phyloP scores from a whole-genome alignment of 805 yeast species.

The Metschnikowia gelsemii region DNA sequence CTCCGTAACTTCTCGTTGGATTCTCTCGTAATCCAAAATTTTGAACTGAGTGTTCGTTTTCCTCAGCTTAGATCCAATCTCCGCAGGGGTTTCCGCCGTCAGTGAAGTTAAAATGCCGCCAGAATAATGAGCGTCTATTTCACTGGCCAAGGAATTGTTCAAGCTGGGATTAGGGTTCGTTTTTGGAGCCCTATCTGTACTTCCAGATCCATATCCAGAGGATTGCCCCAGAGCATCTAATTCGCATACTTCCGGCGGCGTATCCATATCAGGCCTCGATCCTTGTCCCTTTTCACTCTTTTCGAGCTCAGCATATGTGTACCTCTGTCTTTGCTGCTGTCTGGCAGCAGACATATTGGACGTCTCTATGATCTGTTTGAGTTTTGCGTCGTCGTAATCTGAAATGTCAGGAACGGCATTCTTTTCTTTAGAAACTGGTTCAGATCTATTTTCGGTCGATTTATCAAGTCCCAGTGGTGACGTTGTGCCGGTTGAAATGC shows the following conservation, averaged over 20 bases:
- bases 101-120: too few relatives aligned
- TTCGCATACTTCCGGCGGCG: too few relatives aligned
- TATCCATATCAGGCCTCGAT: too few relatives aligned
- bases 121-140: too few relatives aligned
- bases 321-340: constrained; percentile 7
- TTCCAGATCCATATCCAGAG: too few relatives aligned
- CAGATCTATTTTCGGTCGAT: background rate
- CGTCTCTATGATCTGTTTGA: constrained; percentile 35
- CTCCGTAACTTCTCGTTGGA: constrained; percentile 43
- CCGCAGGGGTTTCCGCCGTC: background rate
- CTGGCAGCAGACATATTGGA: constrained; percentile 32
- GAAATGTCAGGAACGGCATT: background rate
- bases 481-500: background rate
- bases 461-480: background rate
- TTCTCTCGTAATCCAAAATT: background rate
- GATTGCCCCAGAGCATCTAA: too few relatives aligned
- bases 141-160: too few relatives aligned
- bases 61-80: background rate
- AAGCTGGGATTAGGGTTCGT: too few relatives aligned
- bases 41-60: background rate
- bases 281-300: constrained; percentile 2
- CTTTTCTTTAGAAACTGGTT: background rate
- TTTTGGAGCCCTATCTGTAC: too few relatives aligned
- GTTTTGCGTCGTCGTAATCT: constrained; percentile 27
- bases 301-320: background rate